Evolutionary conservation across 768 basidiomycete species (phyloP).

Genomic region (Tricholoma furcatifolium): DNA sequence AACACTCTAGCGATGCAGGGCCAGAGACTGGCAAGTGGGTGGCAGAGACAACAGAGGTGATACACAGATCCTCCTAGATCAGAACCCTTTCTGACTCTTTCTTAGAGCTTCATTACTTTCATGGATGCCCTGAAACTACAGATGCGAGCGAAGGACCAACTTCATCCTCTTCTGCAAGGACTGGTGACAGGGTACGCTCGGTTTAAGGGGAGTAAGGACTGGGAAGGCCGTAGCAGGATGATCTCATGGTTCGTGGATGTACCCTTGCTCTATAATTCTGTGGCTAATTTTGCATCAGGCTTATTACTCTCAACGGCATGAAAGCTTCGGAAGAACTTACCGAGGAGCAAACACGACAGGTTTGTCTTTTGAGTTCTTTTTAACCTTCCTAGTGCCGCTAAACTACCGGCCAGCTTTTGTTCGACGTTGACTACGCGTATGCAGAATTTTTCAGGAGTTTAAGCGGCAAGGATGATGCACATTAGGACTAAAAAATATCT

Average conservation of each 20-base stretch:
- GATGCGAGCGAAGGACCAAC: constrained; percentile 93
- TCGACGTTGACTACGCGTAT: constrained; percentile 96
- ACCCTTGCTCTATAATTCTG: neutral
- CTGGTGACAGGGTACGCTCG: constrained; percentile 93
- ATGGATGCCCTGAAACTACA: constrained; percentile 96
- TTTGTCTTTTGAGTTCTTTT: constrained; percentile 26
- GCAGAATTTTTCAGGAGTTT: constrained; percentile 88
- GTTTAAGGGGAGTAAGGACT: constrained; percentile 93
- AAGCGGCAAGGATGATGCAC: constrained; percentile 40
- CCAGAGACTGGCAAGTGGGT: constrained; percentile 97
- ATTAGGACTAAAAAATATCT: constrained; percentile 2
- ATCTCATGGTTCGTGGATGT: constrained; percentile 74
- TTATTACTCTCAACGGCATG: constrained; percentile 96
- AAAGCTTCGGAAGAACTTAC: constrained; percentile 95
- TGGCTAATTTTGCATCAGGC: constrained; percentile 44
- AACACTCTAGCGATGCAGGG: constrained; percentile 90
- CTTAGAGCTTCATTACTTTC: constrained; percentile 95
- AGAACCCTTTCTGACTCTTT: neutral
- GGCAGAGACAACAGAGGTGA: constrained; percentile 93
- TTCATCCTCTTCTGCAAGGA: constrained; percentile 92
- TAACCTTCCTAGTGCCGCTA: neutral
- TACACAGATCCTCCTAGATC: constrained; percentile 6
- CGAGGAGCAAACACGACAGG: constrained; percentile 94
- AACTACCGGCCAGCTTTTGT: constrained; percentile 61
- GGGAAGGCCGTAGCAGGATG: constrained; percentile 94